Evolutionary conservation across 2,329 filamentous ascomycete genomes (phyloP).

Genomic region (Monosporascus sp.): DNA sequence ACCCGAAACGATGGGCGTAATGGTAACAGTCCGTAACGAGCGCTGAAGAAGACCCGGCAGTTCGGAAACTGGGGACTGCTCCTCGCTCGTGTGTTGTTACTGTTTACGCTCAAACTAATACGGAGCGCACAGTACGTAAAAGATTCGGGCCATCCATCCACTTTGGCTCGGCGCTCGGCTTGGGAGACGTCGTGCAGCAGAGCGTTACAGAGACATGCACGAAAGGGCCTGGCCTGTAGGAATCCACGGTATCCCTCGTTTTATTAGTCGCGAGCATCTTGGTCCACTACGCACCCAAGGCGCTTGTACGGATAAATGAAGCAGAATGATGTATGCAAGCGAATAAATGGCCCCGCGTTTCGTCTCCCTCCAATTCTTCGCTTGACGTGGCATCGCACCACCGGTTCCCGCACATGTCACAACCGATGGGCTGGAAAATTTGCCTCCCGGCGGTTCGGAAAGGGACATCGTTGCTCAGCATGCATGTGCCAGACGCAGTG

Average conservation of each 20-base stretch:
- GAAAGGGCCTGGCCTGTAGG: neutral
- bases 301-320: neutral
- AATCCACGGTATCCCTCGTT: neutral
- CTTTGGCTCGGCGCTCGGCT: neutral
- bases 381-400: neutral
- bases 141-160: neutral
- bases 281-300: neutral
- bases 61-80: neutral
- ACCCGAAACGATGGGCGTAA: neutral
- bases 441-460: neutral
- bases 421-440: neutral
- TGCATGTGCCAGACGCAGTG: neutral
- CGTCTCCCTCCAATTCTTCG: neutral
- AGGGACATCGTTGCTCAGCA: neutral
- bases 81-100: neutral
- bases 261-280: neutral
- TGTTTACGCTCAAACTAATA: neutral
- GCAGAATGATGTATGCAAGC: neutral
- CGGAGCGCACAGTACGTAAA: neutral
- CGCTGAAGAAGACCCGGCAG: neutral
- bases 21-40: neutral
- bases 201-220: neutral
- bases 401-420: neutral
- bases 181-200: neutral
- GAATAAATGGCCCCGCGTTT: neutral